phyloP scores from a whole-genome alignment of 768 basidiomycete genomes.

The Pisolithus microcarpus region DNA sequence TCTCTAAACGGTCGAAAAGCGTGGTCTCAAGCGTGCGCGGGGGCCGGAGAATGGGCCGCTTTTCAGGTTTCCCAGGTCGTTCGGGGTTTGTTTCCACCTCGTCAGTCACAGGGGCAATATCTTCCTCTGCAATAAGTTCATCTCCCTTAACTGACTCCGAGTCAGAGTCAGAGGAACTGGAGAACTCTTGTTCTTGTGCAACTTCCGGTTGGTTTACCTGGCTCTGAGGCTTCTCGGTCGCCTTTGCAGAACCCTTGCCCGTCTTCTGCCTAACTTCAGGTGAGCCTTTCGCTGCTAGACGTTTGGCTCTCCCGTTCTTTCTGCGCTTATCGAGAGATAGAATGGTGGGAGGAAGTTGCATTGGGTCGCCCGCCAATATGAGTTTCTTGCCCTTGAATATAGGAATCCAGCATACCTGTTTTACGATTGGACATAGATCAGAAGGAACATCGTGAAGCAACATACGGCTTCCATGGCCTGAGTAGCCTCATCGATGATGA shows the following conservation, averaged over 20 bases:
- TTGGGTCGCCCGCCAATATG: constrained; percentile 89
- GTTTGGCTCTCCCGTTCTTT: constrained; percentile 18
- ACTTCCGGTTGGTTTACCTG: neutral
- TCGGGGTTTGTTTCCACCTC: constrained; percentile 1
- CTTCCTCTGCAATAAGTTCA: constrained; percentile 15
- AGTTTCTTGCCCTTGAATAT: constrained; percentile 88
- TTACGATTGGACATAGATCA: neutral
- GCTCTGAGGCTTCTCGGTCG: neutral
- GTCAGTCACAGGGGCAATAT: neutral
- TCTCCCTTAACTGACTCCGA: constrained; percentile 17
- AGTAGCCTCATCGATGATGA: constrained; percentile 96
- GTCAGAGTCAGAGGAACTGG: constrained; percentile 10
- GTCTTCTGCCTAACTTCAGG: neutral
- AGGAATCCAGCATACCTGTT: constrained; percentile 76
- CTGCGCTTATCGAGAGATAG: constrained; percentile 52
- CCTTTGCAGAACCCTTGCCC: neutral
- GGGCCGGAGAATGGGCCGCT: constrained; percentile 35
- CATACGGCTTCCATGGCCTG: constrained; percentile 90
- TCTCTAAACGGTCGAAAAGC: constrained; percentile 86
- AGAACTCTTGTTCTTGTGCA: constrained; percentile 1
- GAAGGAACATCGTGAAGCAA: neutral
- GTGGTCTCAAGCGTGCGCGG: constrained; percentile 80
- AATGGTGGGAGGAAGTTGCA: constrained; percentile 93
- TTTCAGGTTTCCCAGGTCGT: constrained; percentile 6
- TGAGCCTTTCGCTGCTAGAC: neutral